phyloP scores from a whole-genome alignment of 2,329 filamentous ascomycete species.

The Phyllosticta paracitricarpa region DNA sequence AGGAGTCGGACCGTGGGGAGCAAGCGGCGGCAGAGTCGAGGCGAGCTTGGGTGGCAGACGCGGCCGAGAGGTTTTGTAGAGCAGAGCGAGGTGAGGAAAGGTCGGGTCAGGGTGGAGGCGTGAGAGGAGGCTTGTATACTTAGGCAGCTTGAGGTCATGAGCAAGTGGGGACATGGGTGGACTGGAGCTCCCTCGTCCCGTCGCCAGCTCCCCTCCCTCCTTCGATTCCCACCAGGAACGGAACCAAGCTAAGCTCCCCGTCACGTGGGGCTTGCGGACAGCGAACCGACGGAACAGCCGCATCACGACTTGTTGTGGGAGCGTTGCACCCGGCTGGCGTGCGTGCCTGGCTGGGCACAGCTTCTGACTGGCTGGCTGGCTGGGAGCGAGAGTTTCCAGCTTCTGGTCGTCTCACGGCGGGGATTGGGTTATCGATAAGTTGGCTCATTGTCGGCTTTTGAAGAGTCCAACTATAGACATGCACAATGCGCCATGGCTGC shows the following conservation, averaged over 20 bases:
- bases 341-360: neutral
- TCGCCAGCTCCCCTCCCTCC: neutral
- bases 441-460: neutral
- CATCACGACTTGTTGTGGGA: neutral
- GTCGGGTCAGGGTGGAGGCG: neutral
- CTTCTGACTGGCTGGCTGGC: neutral
- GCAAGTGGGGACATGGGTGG: neutral
- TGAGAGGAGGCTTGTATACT: neutral
- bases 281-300: neutral
- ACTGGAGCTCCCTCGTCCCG: neutral
- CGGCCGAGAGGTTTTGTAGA: neutral
- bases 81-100: neutral
- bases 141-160: neutral
- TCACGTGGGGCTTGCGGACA: neutral
- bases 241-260: neutral
- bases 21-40: neutral
- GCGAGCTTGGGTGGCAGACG: neutral
- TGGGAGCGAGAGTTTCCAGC: neutral
- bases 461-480: neutral
- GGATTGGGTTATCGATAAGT: neutral
- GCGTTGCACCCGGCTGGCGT: neutral
- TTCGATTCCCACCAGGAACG: too few relatives aligned
- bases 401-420: too few relatives aligned
- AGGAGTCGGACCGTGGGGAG: neutral
- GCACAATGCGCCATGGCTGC: neutral